These are phyloP conservation scores for Trametes hirsuta DNA, from an alignment of 1,284 basidiomycete species.

Conservation along the genomic window DNA sequence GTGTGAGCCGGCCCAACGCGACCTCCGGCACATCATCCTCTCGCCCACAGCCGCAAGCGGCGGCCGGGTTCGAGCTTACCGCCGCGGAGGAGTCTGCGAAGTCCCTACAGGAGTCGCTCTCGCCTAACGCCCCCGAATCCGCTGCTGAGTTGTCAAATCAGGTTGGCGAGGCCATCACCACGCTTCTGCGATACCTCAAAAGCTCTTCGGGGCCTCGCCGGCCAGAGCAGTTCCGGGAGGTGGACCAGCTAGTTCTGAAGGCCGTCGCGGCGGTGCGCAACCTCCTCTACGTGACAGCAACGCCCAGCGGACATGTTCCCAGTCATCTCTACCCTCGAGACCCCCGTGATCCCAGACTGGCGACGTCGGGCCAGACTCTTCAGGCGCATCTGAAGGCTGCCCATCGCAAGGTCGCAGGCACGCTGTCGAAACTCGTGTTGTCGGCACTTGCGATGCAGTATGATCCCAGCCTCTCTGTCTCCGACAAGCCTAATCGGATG, in stretches of 20 bases:
- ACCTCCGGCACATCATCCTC: constrained; percentile 18
- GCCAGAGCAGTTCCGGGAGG: constrained; percentile 56
- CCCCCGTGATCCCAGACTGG: constrained; percentile 45
- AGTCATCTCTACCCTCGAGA: constrained; percentile 56
- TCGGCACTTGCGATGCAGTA: constrained; percentile 80
- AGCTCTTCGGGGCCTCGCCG: constrained; percentile 40
- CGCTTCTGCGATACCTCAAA: constrained; percentile 66
- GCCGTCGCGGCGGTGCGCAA: constrained; percentile 77
- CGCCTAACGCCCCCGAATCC: constrained; percentile 58
- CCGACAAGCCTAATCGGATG: constrained; percentile 72
- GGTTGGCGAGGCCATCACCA: constrained; percentile 62
- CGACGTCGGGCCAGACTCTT: constrained; percentile 54
- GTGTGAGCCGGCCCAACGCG: constrained; percentile 13
- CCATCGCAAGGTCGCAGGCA: constrained; percentile 78
- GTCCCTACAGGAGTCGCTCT: constrained; percentile 62
- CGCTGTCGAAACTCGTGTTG: constrained; percentile 74
- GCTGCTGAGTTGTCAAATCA: constrained; percentile 61
- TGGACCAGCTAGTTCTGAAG: constrained; percentile 63
- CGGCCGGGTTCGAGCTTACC: constrained; percentile 49
- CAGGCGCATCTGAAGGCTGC: constrained; percentile 62
- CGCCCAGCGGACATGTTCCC: constrained; percentile 65
- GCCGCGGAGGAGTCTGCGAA: constrained; percentile 70
- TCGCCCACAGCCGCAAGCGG: constrained; percentile 5
- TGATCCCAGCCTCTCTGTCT: constrained; percentile 62
- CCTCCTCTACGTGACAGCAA: constrained; percentile 71